Evolutionary conservation across 441 rosid genomes (phyloP), one percentile per base, ranked within the genome.

Genomic region (Gossypium laxum): DNA sequence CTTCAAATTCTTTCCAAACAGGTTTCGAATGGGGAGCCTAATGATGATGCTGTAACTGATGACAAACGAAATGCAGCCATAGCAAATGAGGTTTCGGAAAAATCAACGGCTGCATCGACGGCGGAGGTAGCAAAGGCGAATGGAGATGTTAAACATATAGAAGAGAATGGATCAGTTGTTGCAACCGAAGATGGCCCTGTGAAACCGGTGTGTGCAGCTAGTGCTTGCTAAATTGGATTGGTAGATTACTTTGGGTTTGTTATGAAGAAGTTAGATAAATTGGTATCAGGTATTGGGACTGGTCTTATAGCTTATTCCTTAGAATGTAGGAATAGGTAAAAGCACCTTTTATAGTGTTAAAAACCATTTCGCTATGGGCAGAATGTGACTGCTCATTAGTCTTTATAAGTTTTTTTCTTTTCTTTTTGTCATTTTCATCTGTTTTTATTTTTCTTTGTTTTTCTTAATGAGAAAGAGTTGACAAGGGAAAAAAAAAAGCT

Each of bases 1-100:
- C 15, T 8, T 67, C 0, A 1, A 28, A 26, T 24, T 75, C 22
- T 67, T 62, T 3, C 22, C 11, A 17, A 51, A 52, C 82, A 90
- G 96, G 87, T 72, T 45, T 70, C 67, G 64, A 87, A 84, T 28
- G 88, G 83, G 63, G 75, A 73, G 70, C 57, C 75, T 30, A 57
- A 17, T 38, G 81, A 62, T 58, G 76, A 47, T 30, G 32, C 22
- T 28, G 50, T 10, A 21, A 54, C 70, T 0, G 66, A 72, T 54
- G 76, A 71, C 60, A 80, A 77, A 41, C 63, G 59, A 57, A 79
- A 76, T 0, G 77, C 38, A 5, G 64, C 51, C 0, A 52, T 21
- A 41, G 76, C 75, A 52, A 79, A 82, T 54, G 72, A 61, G 24
- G 75, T 54, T 7, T 51, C 22, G n/a, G 76, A 63, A 71, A 80